Percentiles rank a stretch among this genome's conserved stretches.
phyloP scores from a whole-genome alignment of 2,329 filamentous ascomycete species.

The Pseudogymnoascus sp. region DNA sequence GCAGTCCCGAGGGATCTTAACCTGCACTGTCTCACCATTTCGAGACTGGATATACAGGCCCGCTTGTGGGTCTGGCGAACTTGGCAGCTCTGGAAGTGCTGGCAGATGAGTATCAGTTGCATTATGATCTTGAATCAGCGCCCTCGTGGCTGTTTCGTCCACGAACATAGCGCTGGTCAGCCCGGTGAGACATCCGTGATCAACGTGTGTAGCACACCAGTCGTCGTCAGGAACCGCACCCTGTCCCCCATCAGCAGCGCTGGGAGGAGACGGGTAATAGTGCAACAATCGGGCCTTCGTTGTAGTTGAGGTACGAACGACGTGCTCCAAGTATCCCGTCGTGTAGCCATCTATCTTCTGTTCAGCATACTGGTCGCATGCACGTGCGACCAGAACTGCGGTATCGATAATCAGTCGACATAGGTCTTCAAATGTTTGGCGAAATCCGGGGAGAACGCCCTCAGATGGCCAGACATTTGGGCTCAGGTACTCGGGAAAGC shows the following conservation, averaged over 20 bases:
- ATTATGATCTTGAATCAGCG: constrained; percentile 27
- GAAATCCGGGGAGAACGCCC: constrained; percentile 65
- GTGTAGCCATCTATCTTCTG: constrained; percentile 71
- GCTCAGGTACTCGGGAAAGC: constrained; percentile 81
- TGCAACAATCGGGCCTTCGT: constrained; percentile 89
- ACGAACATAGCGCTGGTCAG: constrained; percentile 95
- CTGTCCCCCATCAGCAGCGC: constrained; percentile 29
- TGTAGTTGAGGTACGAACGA: constrained; percentile 76
- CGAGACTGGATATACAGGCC: constrained; percentile 93
- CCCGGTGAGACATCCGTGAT: constrained; percentile 90
- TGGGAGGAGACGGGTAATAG: constrained; percentile 65
- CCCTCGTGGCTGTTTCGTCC: constrained; percentile 53
- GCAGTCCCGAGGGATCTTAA: constrained; percentile 82
- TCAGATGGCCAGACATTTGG: constrained; percentile 81
- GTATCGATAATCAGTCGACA: constrained; percentile 83
- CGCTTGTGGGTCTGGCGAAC: constrained; percentile 73
- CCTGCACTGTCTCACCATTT: constrained; percentile 74
- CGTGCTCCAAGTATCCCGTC: constrained; percentile 71
- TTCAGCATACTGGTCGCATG: constrained; percentile 79
- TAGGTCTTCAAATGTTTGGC: constrained; percentile 61
- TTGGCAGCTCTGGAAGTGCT: constrained; percentile 60
- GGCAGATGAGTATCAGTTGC: constrained; percentile 29
- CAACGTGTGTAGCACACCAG: constrained; percentile 88
- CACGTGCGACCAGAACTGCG: constrained; percentile 79
- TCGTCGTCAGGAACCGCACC: constrained; percentile 59